Evolutionary conservation across 768 basidiomycete species (phyloP), one percentile per base, ranked within the genome.

Genomic region (Hysterangium stoloniferum): DNA sequence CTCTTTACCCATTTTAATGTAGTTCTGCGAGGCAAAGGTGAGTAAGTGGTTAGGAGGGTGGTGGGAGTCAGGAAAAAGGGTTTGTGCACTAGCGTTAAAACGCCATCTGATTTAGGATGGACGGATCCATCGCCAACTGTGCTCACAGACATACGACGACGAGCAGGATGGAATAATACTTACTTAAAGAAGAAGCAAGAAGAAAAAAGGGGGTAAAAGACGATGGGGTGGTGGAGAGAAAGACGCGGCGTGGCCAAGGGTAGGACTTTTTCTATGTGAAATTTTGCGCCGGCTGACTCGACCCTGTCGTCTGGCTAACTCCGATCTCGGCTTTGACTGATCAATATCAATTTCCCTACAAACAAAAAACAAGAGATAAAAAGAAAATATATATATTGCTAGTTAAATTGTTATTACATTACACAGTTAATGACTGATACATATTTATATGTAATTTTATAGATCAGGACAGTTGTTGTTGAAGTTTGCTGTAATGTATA

Each of bases 1-100:
- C 59, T 93, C 91, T 78, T 93, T 93, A 84, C 90, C 91, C 91
- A 91, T 92, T 82, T 80, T 82, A 61, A 63, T 61, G 66, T 70
- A 69, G 68, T 79, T 78, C 76, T 77, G 58, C 24, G 28, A 36
- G 48, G 4, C 12, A 43, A 35, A n/a, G 27, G 34, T 52, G 15
- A 52, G 52, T 32, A 52, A 17, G 51, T 28, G n/a, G n/a, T 6
- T 13, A 19, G 52, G 49, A 49, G 55, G 65, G 11, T 34, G 11
- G 31, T 24, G 29, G 29, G n/a, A 43, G 32, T 24, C 24, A 50
- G 48, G 28, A 40, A 25, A 24, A 70, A 63, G 53, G 12, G 34
- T 32, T 34, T 28, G 20, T 17, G 12, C 27, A 28, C 9, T 9
- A 40, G 31, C 24, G 31, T 7, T n/a, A 9, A 43, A 51, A 51